phyloP scores from a whole-genome alignment of 305 asterid genomes.

The Lippia alba region DNA sequence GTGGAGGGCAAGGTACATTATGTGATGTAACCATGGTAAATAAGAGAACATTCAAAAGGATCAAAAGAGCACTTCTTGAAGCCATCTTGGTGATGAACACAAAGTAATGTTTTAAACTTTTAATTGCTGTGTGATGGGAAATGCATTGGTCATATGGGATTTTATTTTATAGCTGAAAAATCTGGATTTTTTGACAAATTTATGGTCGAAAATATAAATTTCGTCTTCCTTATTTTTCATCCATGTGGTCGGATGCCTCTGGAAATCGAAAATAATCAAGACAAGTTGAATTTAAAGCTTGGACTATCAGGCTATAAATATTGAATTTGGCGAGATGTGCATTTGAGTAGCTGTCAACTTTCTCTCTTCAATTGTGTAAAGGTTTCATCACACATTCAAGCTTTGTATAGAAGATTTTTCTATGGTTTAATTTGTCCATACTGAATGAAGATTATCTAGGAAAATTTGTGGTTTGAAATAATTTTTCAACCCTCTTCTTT shows the following conservation, averaged over 20 bases:
- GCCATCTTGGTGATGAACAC: slow-evolving; percentile 34
- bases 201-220: too few relatives aligned
- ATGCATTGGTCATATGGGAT: neutral
- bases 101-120: too few relatives aligned
- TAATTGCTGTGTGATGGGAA: neutral
- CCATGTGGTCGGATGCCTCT: slow-evolving; percentile 8
- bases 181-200: neutral
- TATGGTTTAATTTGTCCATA: neutral
- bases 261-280: neutral
- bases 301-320: neutral
- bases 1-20: slow-evolving; percentile 36
- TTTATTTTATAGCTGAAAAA: slow-evolving; percentile 15
- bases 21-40: slow-evolving; percentile 41
- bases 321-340: neutral
- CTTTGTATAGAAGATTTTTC: neutral
- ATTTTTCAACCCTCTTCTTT: neutral
- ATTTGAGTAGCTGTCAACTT: neutral
- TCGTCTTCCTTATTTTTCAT: neutral
- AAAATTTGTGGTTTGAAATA: neutral
- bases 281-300: slow-evolving; percentile 5
- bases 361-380: neutral
- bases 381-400: neutral
- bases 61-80: slow-evolving; percentile 37
- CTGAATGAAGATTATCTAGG: neutral
- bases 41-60: slow-evolving; percentile 45